Base-by-base conservation (phyloP, 371 early-diverging fungal genomes). In the Haplosporangium sp. region DNA sequence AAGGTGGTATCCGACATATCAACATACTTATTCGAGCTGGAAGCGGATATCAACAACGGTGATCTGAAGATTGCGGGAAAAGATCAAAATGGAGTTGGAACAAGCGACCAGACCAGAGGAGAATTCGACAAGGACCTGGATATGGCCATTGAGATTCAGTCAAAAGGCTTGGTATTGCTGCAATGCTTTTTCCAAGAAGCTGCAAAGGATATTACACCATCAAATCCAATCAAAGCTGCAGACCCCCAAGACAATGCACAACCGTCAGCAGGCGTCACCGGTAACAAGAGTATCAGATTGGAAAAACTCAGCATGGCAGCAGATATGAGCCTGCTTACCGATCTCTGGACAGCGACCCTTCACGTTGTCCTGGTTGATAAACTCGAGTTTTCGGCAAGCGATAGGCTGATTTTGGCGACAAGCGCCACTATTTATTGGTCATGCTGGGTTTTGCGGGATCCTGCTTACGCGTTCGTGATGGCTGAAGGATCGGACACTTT, bases 401-500 rank as follows among this genome's bases (percentile, higher is more conserved):
- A 77, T 37, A 20, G 59, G 36, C 16, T 77, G n/a, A 58, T 77
- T 13, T 13, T 63, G 5, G 55, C 47, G 2, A 53, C 60, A 0
- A 67, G 56, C 5, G 71, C 64, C 9, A 43, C 46, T 36, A 60
- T 77, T 18, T 77, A 71, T 50, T 70, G 77, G 72, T 18, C 37
- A 8, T 71, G 63, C 48, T 77, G 71, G 67, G 42, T 70, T 2
- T 71, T 71, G 45, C 63, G 60, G 45, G 64, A 71, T 4, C 42
- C 52, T 6, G 64, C 64, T 3, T 52, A 67, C n/a, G 18, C 43
- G 5, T 60, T 55, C 37, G 16, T 77, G 29, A 47, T 67, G 57
- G 45, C 21, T 5, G 45, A 54, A 11, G 63, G 64, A 0, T n/a
- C 68, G 13, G 72, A 64, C 47, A 77, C 77, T 1, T n/a, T 77